phyloP scores from a whole-genome alignment of 2,329 filamentous ascomycete species.

The Diplodia scrobiculata region DNA sequence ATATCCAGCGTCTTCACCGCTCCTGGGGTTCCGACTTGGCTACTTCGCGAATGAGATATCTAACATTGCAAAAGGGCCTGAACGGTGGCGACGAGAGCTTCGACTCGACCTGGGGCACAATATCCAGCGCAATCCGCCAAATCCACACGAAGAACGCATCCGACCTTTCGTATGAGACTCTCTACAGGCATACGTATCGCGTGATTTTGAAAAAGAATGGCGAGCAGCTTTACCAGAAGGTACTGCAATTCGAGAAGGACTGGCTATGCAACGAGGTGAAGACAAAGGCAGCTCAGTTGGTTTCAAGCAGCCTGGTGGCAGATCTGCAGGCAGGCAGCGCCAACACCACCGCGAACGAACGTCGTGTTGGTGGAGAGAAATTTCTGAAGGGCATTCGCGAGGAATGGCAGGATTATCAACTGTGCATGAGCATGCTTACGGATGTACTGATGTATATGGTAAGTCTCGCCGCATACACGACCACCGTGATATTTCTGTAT shows the following conservation, averaged over 20 bases:
- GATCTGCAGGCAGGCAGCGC: constrained; percentile 52
- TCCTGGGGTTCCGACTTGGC: too few relatives aligned
- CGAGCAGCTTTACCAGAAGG: constrained; percentile 74
- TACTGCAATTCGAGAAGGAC: constrained; percentile 76
- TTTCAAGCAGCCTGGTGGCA: constrained; percentile 69
- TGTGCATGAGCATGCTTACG: constrained; percentile 93
- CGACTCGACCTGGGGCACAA: constrained; percentile 77
- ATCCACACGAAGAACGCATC: constrained; percentile 94
- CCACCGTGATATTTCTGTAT: neutral
- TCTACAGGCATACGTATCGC: constrained; percentile 92
- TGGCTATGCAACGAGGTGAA: constrained; percentile 79
- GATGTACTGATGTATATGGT: constrained; percentile 97
- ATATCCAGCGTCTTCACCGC: neutral
- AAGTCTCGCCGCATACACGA: constrained; percentile 34
- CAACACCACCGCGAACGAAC: constrained; percentile 70
- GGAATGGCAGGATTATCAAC: constrained; percentile 85
- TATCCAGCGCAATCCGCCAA: constrained; percentile 75
- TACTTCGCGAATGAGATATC: neutral
- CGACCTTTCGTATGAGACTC: constrained; percentile 85
- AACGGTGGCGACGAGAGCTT: constrained; percentile 71
- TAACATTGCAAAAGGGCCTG: constrained; percentile 52
- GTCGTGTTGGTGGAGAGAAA: constrained; percentile 75
- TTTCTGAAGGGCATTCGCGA: constrained; percentile 76
- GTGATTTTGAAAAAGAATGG: constrained; percentile 89
- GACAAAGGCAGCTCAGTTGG: constrained; percentile 67